Evolutionary conservation across 352 stramenopile genomes (phyloP), one percentile per base, ranked within the genome.

Genomic region (Phytophthora chlamydospora): DNA sequence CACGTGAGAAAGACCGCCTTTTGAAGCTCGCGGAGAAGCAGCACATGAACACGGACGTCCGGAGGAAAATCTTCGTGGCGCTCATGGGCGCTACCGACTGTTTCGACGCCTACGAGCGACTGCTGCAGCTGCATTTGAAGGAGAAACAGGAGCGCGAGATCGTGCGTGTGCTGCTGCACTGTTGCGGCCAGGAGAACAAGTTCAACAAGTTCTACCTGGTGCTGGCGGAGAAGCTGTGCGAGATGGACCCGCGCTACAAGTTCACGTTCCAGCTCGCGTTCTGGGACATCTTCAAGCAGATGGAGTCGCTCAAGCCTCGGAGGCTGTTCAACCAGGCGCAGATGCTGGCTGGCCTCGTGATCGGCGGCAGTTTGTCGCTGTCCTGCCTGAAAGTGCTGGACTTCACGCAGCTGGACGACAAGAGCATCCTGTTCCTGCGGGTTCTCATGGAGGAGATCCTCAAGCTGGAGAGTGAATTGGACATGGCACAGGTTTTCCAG

Each of bases 171-270:
- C 60, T 99, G 36, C 66, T 99, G 16, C 94, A 98, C 73, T 99
- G 96, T 62, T 90, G 83, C 36, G 83, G 82, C 0, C 75, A 91
- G 50, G 86, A 95, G 64, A 72, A 78, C 29, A 81, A 88, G 39
- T 99, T 97, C 83, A 99, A 99, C 72, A 91, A 88, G 52, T 99
- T 93, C 68, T 99, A 99, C 72, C 84, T 97, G 34, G 80, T 97
- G 61, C 81, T 99, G 29, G 93, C 91, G 4, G 75, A 86, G 36
- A 91, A 97, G 36, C 80, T 99, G 52, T 98, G 94, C 62, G 89
- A 98, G 67, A 97, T 95, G 70, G 93, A 99, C 61, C 77, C 68
- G 33, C 93, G 96, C 38, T 97, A 93, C 73, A 98, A 97, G 58
- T 99, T 98, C 62, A 98, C 94, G 16, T 89, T 98, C 45, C 96